phyloP scores from a whole-genome alignment of 164 flowering plant species.

The Nymphaea colorata region DNA sequence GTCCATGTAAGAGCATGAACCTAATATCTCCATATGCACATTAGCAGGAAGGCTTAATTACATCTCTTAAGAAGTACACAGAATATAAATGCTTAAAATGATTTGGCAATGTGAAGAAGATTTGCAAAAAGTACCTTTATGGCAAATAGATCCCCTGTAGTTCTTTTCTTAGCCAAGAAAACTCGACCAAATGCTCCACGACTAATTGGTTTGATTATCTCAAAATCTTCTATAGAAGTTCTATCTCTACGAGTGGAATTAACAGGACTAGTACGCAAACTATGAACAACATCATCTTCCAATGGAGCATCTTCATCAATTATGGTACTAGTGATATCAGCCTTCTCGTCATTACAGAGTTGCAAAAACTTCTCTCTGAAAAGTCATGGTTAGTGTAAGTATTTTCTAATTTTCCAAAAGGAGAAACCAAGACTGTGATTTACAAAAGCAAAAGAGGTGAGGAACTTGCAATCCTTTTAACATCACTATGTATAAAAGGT shows the following conservation, averaged over 20 bases:
- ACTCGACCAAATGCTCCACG: constrained; percentile 99
- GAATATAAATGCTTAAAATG: no score
- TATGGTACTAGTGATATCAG: constrained; percentile 63
- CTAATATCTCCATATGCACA: no score
- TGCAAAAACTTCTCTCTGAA: constrained; percentile 92
- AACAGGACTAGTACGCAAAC: constrained; percentile 83
- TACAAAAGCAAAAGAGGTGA: no score
- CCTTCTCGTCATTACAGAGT: constrained; percentile 85
- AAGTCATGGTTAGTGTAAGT: constrained; percentile 2
- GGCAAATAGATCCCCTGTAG: constrained; percentile 98
- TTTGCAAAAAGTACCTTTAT: constrained; percentile 54
- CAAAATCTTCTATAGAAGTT: constrained; percentile 98
- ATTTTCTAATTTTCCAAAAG: no score
- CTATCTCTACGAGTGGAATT: constrained; percentile 72
- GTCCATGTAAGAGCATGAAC: no score
- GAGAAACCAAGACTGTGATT: not conserved
- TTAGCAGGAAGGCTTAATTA: no score
- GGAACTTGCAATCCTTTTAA: not conserved
- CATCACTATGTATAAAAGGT: not conserved
- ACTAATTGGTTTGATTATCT: constrained; percentile 96
- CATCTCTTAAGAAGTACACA: no score
- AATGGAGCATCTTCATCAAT: constrained; percentile 91
- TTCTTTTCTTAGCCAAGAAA: constrained; percentile 92
- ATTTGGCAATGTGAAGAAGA: no score
- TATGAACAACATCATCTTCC: constrained; percentile 93